A percentile compares a stretch with the other conserved stretches of the same genome.
Evolutionary conservation across 305 asterid genomes (phyloP).

Genomic region (Solanum hybrid): DNA sequence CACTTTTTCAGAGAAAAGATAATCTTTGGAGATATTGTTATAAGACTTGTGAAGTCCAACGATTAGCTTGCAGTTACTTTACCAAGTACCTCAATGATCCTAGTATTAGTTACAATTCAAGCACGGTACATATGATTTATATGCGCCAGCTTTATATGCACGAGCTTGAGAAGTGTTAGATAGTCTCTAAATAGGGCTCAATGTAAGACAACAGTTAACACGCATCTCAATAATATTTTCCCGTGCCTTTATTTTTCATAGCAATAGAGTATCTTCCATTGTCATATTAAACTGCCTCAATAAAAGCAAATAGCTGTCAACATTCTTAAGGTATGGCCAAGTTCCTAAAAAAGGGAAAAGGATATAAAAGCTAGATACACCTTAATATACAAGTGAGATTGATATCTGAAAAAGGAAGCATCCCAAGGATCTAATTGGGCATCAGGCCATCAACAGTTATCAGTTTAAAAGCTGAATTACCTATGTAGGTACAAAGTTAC

Average conservation of each 20-base stretch:
- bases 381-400: neutral
- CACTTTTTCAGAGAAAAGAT: neutral
- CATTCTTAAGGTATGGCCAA: neutral
- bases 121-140: neutral
- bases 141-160: neutral
- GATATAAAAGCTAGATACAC: neutral
- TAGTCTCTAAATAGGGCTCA: neutral
- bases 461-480: conserved; percentile 5
- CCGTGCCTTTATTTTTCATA: neutral
- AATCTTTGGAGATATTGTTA: neutral
- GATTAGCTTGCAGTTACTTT: neutral
- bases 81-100: neutral
- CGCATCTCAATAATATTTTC: neutral
- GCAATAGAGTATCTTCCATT: neutral
- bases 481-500: neutral
- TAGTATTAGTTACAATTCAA: neutral
- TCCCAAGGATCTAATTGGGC: conserved; percentile 7
- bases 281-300: neutral
- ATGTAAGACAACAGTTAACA: neutral
- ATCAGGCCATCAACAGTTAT: neutral
- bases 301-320: neutral
- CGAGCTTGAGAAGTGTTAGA: neutral
- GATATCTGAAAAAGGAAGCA: neutral
- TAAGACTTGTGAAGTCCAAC: neutral
- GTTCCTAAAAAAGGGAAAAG: neutral